phyloP scores from a whole-genome alignment of 495 filamentous ascomycete species.

The Gamarada debralockiae region DNA sequence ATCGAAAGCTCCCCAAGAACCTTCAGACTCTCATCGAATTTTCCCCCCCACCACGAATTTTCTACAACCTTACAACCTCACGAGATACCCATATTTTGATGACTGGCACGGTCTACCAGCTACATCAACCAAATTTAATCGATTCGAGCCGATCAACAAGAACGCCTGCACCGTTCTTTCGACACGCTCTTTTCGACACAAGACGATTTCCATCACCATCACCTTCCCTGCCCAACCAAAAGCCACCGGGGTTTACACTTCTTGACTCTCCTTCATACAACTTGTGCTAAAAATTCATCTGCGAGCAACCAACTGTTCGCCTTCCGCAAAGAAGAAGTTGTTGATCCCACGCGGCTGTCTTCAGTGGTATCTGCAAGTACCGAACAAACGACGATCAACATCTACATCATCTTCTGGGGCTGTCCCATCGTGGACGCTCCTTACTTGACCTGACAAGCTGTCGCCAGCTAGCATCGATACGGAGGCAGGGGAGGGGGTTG shows the following conservation, averaged over 20 bases:
- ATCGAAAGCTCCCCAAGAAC: background rate
- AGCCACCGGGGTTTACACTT: background rate
- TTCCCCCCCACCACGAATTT: conserved; percentile 3
- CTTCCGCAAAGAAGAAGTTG: conserved; percentile 2
- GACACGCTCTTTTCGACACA: conserved; percentile 23
- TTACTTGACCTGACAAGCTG: conserved; percentile 16
- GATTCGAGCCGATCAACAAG: conserved; percentile 19
- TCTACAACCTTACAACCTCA: background rate
- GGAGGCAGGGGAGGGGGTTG: conserved; percentile 24
- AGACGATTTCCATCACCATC: background rate
- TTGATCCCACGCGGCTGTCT: conserved; percentile 5
- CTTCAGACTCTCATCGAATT: conserved; percentile 7
- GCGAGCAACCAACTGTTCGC: conserved; percentile 3
- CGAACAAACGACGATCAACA: conserved; percentile 8
- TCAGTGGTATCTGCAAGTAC: background rate
- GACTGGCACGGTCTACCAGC: conserved; percentile 12
- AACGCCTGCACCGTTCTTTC: conserved; percentile 29
- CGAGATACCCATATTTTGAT: conserved; percentile 5
- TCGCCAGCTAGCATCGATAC: conserved; percentile 16
- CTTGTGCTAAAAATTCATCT: background rate
- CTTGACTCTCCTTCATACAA: background rate
- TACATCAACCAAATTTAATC: conserved; percentile 4
- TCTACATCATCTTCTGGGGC: conserved; percentile 8
- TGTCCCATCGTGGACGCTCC: conserved; percentile 24
- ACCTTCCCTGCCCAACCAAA: background rate